phyloP scores from a whole-genome alignment of 2,329 filamentous ascomycete species.

The Scopulariopsis brevicaulis region DNA sequence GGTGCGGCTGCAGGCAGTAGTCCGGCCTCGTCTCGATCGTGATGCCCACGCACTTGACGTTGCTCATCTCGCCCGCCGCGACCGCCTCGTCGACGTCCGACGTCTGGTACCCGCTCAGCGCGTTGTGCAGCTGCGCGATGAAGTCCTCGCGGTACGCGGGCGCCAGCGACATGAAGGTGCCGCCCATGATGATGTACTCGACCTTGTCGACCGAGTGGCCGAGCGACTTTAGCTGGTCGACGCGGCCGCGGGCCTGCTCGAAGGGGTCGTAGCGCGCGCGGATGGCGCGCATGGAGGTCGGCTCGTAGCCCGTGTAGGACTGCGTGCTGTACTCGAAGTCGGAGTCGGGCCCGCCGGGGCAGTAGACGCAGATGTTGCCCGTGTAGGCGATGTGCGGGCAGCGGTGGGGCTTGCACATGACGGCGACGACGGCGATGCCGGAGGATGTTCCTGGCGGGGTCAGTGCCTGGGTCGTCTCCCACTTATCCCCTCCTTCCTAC shows the following conservation, averaged over 20 bases:
- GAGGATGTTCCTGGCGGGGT: constrained; percentile 66
- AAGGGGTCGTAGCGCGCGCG: constrained; percentile 95
- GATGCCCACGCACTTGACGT: constrained; percentile 94
- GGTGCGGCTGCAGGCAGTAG: constrained; percentile 91
- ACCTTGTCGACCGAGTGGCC: constrained; percentile 98
- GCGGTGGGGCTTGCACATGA: constrained; percentile 98
- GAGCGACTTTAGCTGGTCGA: constrained; percentile 91
- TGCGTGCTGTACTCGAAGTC: constrained; percentile 99
- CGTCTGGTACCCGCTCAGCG: constrained; percentile 89
- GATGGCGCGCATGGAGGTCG: constrained; percentile 96
- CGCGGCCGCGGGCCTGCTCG: constrained; percentile 88
- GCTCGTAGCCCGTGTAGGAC: constrained; percentile 97
- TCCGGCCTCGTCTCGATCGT: constrained; percentile 96
- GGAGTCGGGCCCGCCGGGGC: constrained; percentile 90
- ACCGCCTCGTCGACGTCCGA: constrained; percentile 93
- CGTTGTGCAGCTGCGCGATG: constrained; percentile 92
- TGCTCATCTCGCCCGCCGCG: constrained; percentile 88
- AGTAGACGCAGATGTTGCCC: constrained; percentile 98
- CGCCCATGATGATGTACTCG: constrained; percentile 99
- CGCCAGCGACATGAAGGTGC: constrained; percentile 95
- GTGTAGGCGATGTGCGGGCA: constrained; percentile 98
- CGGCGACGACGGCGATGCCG: constrained; percentile 93
- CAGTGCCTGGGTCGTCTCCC: neutral
- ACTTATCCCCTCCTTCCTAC: neutral
- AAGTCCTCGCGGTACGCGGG: constrained; percentile 86